Percentiles rank a stretch among this genome's conserved stretches.
phyloP scores from a whole-genome alignment of 2,329 filamentous ascomycete species.

The Truncatella angustata region DNA sequence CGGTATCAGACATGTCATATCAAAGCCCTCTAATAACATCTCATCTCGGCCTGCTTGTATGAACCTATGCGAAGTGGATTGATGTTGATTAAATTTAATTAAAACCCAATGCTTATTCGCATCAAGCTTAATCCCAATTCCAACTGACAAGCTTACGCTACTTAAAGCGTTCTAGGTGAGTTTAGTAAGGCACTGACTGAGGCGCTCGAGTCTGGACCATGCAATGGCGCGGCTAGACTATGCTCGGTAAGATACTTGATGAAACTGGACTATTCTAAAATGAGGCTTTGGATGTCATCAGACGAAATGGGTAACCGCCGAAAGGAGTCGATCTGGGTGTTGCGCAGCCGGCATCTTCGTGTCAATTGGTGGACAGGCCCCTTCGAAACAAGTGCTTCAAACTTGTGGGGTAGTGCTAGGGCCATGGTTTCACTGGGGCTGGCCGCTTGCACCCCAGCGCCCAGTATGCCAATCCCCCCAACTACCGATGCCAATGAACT shows the following conservation, averaged over 20 bases:
- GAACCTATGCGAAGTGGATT: neutral
- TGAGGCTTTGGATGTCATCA: too few species aligned
- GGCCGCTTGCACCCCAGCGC: neutral
- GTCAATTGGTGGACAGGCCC: constrained; percentile 2
- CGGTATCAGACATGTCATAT: neutral
- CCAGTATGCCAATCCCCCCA: neutral
- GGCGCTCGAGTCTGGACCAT: too few species aligned
- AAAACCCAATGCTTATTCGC: constrained; percentile 2
- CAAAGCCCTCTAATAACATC: neutral
- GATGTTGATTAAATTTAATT: neutral
- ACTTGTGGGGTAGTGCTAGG: constrained; percentile 3
- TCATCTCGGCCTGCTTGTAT: neutral
- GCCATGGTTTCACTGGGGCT: neutral
- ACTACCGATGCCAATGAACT: neutral
- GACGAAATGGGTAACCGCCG: neutral
- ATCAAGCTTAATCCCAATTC: constrained; percentile 5
- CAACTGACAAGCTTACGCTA: neutral
- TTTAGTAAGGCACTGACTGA: too few species aligned
- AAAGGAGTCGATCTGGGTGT: neutral
- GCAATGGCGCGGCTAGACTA: neutral
- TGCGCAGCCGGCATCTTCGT: neutral
- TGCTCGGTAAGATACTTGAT: neutral
- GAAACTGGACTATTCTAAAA: too few species aligned
- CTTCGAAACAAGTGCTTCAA: constrained; percentile 5
- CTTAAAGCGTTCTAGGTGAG: too few species aligned